Base-by-base conservation (phyloP, 139 green algal species). In the Limnomonas spitsbergensis region DNA sequence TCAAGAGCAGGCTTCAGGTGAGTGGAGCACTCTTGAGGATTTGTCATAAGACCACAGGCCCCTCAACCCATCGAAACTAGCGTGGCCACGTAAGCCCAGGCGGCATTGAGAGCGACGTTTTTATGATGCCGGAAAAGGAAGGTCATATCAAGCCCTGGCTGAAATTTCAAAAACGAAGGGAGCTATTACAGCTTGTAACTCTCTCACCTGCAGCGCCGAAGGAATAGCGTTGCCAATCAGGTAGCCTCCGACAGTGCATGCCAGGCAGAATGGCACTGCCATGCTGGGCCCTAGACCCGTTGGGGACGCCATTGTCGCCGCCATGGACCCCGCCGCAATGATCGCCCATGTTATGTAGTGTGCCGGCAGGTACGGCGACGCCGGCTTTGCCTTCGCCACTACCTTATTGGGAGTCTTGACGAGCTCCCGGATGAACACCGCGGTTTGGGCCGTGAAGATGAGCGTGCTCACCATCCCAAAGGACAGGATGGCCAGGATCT, bases 381-480 rank as follows among this genome's bases (percentile, higher is more conserved):
- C 75, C 2, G 78, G 73, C 79, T 87, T 87, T 54, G 79, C 79
- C 66, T 87, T 77, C 4, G 38, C 39, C 39, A 87, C 78, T 38
- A 83, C 80, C 84, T 88, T 88, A 76, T 88, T 84, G 20, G 88
- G 76, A 0, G 91, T 92, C 36, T 84, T 78, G 1, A 89, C 83
- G 2, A 82, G n/a, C 2, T 76, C 78, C 6, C 91, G 87, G 39
- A 95, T 92, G 9, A 80, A 42, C 1, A 91, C 80, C 1, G 88
- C 86, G 4, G 88, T 81, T 38, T 86, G 75, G 0, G 90, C 89
- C 0, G 91, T 94, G 73, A 91, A 84, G 20, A 90, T 66, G 42
- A 95, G 84, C 0, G 88, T 91, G 31, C 73, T 82, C 0, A 83
- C 81, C 80, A 92, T 92, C 34, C 91, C 91, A 0, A 83, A 37